Percentiles rank a stretch among this genome's conserved stretches.
phyloP scores from a whole-genome alignment of 1,284 basidiomycete species.

The Thecaphora frezii region DNA sequence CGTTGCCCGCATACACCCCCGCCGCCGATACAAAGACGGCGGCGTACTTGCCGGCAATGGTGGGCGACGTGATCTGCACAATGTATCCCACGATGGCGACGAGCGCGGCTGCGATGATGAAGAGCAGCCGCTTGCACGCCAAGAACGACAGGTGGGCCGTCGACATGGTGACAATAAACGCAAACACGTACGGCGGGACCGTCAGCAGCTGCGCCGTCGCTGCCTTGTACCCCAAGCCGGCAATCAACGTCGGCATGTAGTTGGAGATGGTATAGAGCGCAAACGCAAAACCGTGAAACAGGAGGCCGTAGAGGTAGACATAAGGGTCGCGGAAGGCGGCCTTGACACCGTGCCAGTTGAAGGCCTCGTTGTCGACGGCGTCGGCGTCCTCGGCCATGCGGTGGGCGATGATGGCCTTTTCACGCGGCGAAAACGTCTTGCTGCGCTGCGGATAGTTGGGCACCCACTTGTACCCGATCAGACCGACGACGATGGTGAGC shows the following conservation, averaged over 20 bases:
- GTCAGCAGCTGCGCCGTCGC: slow-evolving; percentile 71
- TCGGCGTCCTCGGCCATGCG: slow-evolving; percentile 66
- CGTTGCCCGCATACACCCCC: slow-evolving; percentile 69
- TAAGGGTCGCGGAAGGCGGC: slow-evolving; percentile 66
- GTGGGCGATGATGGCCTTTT: slow-evolving; percentile 63
- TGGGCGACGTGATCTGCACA: slow-evolving; percentile 65
- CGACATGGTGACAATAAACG: slow-evolving; percentile 54
- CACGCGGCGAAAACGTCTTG: slow-evolving; percentile 64
- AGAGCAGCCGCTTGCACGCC: slow-evolving; percentile 58
- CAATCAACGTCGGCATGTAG: slow-evolving; percentile 65
- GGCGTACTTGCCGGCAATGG: slow-evolving; percentile 67
- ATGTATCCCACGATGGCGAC: slow-evolving; percentile 70
- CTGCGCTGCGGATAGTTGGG: slow-evolving; percentile 67
- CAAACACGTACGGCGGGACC: slow-evolving; percentile 67
- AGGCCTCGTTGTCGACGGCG: slow-evolving; percentile 61
- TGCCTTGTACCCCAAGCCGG: slow-evolving; percentile 65
- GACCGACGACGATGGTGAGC: slow-evolving; percentile 64
- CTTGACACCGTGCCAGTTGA: slow-evolving; percentile 56
- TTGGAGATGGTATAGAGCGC: slow-evolving; percentile 45
- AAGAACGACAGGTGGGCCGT: slow-evolving; percentile 64
- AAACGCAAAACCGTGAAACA: slow-evolving; percentile 69
- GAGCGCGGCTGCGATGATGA: slow-evolving; percentile 66
- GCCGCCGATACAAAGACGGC: slow-evolving; percentile 68
- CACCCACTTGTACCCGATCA: slow-evolving; percentile 66
- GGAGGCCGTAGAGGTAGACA: slow-evolving; percentile 68